Evolutionary conservation across 1,139 yeast species (phyloP).

Genomic region (Saccharomycopsis phalli): DNA sequence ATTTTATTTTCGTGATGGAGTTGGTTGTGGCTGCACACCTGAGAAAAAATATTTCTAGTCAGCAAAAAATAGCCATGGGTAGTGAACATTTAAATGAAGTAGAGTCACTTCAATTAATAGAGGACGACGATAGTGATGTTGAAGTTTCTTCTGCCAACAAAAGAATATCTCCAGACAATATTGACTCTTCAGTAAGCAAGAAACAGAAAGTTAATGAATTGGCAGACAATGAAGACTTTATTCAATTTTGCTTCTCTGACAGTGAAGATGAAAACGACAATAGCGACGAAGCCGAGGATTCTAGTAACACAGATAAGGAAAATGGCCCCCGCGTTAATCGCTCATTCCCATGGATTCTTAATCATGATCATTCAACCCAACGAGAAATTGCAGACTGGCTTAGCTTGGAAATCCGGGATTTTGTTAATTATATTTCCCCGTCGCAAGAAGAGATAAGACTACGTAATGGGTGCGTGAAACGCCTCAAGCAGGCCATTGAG

Average conservation of each 20-base stretch:
- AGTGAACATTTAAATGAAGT: not conserved
- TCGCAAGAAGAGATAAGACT: conserved; percentile 61
- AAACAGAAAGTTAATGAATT: conserved; percentile 25
- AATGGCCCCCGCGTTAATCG: conserved; percentile 28
- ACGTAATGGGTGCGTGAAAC: conserved; percentile 59
- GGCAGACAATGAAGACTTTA: conserved; percentile 47
- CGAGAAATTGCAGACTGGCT: conserved; percentile 81
- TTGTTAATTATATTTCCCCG: conserved; percentile 82
- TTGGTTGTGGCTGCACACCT: too few species aligned
- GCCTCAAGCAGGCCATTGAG: conserved; percentile 48
- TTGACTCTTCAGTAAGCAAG: not conserved
- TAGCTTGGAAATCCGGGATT: conserved; percentile 79
- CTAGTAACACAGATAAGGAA: conserved; percentile 20
- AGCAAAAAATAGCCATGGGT: not conserved
- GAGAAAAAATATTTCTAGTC: too few species aligned
- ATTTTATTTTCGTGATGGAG: too few species aligned
- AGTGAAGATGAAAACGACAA: conserved; percentile 27
- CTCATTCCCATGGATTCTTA: conserved; percentile 72
- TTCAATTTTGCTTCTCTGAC: conserved; percentile 48
- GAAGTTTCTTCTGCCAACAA: conserved; percentile 21
- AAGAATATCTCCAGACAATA: conserved; percentile 13
- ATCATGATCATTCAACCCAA: conserved; percentile 66
- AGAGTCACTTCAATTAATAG: not conserved
- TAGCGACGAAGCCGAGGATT: conserved; percentile 22
- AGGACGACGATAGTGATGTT: conserved; percentile 19